Conservation (phyloP, 768 basidiomycete species). For the Auricularia sp. region DNA sequence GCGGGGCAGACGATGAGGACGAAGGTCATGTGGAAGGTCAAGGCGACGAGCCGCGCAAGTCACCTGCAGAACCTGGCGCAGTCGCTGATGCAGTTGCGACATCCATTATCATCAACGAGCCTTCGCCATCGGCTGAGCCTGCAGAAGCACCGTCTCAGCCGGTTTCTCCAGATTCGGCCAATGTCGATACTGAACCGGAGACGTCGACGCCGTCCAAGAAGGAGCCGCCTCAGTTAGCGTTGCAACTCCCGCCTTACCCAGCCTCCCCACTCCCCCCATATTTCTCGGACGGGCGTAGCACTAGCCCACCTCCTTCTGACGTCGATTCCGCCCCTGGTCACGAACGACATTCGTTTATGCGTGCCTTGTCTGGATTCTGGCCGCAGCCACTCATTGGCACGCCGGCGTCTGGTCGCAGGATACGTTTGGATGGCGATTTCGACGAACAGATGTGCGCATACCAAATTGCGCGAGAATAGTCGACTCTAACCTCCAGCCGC, state of each 20-base stretch:
- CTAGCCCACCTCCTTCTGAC: conserved; percentile 41
- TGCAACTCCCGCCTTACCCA: not conserved
- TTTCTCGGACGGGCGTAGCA: not conserved
- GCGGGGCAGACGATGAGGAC: conserved; percentile 59
- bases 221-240: not conserved
- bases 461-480: not conserved
- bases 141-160: conserved; percentile 10
- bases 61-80: conserved; percentile 12
- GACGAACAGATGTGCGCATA: conserved; percentile 35
- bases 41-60: conserved; percentile 17
- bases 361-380: conserved; percentile 79
- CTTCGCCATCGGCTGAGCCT: conserved; percentile 7
- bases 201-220: conserved; percentile 12
- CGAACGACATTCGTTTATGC: conserved; percentile 68
- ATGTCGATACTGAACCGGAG: conserved; percentile 7
- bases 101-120: not conserved
- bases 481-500: conserved; percentile 9
- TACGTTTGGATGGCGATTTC: conserved; percentile 36
- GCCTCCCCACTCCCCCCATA: conserved; percentile 32
- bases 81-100: not conserved
- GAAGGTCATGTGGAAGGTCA: conserved; percentile 44
- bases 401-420: conserved; percentile 7
- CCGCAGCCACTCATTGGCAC: conserved; percentile 41
- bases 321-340: conserved; percentile 42
- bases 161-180: conserved; percentile 2